A percentile compares a stretch with the other conserved stretches of the same genome.
Conservation (phyloP, 345 rosid genomes). For the Physaria fendleri region DNA sequence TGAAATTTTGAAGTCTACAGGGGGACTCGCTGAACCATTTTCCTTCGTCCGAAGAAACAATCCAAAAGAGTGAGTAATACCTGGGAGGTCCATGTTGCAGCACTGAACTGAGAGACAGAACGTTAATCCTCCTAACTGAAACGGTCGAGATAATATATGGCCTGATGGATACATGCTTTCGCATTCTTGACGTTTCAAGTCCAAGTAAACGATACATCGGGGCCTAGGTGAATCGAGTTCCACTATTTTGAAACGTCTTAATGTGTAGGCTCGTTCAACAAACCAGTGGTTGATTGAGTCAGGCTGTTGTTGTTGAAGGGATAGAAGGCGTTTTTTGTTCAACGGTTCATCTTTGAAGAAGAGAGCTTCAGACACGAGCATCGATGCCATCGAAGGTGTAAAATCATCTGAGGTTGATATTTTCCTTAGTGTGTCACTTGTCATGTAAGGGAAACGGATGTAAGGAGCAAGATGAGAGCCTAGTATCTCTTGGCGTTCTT, state of each 20-base stretch:
- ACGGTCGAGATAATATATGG: conserved; percentile 57
- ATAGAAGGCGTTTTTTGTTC: conserved; percentile 39
- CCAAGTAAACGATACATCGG: conserved; percentile 72
- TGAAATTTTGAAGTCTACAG: too few relatives aligned
- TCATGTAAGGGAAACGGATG: conserved; percentile 79
- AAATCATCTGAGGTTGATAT: conserved; percentile 65
- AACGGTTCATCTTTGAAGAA: conserved; percentile 70
- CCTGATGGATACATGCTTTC: conserved; percentile 45
- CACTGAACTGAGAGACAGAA: conserved; percentile 64
- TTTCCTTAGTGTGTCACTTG: conserved; percentile 59
- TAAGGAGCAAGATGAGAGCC: conserved; percentile 48
- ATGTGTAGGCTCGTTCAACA: conserved; percentile 66
- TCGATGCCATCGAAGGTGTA: conserved; percentile 43
- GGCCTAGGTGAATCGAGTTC: conserved; percentile 62
- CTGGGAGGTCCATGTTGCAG: conserved; percentile 69
- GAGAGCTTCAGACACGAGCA: conserved; percentile 68
- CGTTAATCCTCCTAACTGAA: conserved; percentile 66
- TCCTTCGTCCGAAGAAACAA: too few relatives aligned
- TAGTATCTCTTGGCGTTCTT: conserved; percentile 57
- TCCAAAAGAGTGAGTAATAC: too few relatives aligned
- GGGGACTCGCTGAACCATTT: too few relatives aligned
- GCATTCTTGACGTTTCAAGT: conserved; percentile 69
- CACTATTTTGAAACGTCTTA: conserved; percentile 66
- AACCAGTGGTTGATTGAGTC: conserved; percentile 34
- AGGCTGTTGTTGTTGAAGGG: conserved; percentile 46